A percentile compares a stretch with the other conserved stretches of the same genome.
These are phyloP conservation scores for Jamesozyma lodderae DNA, from an alignment of 805 yeast genomes.

Conservation along the genomic window DNA sequence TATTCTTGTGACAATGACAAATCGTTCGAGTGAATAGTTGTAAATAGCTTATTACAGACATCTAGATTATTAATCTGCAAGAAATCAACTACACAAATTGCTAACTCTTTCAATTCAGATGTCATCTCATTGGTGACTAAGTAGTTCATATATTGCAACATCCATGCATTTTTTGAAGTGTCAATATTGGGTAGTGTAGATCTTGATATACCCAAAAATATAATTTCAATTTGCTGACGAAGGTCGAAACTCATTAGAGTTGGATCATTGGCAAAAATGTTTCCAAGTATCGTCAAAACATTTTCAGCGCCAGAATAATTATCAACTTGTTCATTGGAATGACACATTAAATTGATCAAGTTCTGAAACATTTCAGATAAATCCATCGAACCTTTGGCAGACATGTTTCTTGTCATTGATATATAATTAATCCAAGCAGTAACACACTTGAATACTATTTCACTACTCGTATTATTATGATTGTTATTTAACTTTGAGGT, in stretches of 20 bases:
- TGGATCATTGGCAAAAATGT: conserved; percentile 25
- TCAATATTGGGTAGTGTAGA: conserved; percentile 11
- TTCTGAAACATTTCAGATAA: conserved; percentile 23
- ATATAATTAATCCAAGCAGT: conserved; percentile 27
- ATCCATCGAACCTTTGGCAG: conserved; percentile 24
- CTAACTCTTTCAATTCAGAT: conserved; percentile 26
- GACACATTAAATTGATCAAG: conserved; percentile 25
- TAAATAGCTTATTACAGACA: conserved; percentile 28
- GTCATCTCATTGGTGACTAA: conserved; percentile 26
- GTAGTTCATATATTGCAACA: conserved; percentile 28
- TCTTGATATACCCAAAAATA: conserved; percentile 26
- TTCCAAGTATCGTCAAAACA: conserved; percentile 21
- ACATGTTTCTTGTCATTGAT: conserved; percentile 22
- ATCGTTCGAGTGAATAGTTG: conserved; percentile 10
- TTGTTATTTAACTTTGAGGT: conserved; percentile 4
- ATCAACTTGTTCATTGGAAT: conserved; percentile 18
- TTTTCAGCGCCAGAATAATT: conserved; percentile 21
- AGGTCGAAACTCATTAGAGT: conserved; percentile 24
- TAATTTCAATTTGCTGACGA: conserved; percentile 24
- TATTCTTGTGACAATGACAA: conserved; percentile 26
- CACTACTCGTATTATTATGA: conserved; percentile 5
- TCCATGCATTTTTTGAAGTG: conserved; percentile 23
- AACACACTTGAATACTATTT: conserved; percentile 21
- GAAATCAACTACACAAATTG: conserved; percentile 28
- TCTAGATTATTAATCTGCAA: conserved; percentile 26